Base-by-base conservation (phyloP, 2,329 filamentous ascomycete species). In the Nigrospora sphaerica region DNA sequence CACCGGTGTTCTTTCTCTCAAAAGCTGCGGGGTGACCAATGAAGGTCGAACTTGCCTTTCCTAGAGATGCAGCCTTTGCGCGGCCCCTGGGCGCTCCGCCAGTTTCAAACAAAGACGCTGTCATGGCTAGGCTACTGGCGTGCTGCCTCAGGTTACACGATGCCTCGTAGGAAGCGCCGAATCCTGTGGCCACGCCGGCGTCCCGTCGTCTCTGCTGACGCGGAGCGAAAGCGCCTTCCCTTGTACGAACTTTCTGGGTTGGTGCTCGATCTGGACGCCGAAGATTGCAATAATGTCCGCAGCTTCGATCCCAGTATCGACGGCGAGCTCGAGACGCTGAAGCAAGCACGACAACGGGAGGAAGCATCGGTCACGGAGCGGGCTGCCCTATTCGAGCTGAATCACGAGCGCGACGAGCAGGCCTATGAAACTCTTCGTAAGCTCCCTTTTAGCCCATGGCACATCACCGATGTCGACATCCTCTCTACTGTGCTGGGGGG, bases 211-310 rank as follows among this genome's bases (percentile, higher is more conserved):
- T 28, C 23, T 6, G 23, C 7, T 28, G 23, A 28, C 2, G 5
- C 23, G 7, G 23, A 2, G 38, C 48, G 46, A 42, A 42, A 35
- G 1, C 34, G 16, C 13, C 32, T 32, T 35, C 48, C 14, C 28
- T 28, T 33, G 18, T 55, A 70, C 49, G 57, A 71, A 19, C 60
- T 74, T 36, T 66, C 71, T 12, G 45, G 65, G 16, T 50, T 73
- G 12, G 57, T 78, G 3, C 64, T 80, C 35, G 74, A 80, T 48
- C 71, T 81, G 35, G 77, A 80, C 51, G 71, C 72, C 39, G 67
- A 72, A 49, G 65, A 70, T 17, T 70, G 57, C 51, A 61, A 55
- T 1, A 57, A 64, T 40, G 73, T 78, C 35, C 71, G 74, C 28
- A 55, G 59, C 3, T 70, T 62, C 46, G 60, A 67, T 39, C 52